phyloP scores from a whole-genome alignment of 306 rosid species.

The Prunus dulcis region DNA sequence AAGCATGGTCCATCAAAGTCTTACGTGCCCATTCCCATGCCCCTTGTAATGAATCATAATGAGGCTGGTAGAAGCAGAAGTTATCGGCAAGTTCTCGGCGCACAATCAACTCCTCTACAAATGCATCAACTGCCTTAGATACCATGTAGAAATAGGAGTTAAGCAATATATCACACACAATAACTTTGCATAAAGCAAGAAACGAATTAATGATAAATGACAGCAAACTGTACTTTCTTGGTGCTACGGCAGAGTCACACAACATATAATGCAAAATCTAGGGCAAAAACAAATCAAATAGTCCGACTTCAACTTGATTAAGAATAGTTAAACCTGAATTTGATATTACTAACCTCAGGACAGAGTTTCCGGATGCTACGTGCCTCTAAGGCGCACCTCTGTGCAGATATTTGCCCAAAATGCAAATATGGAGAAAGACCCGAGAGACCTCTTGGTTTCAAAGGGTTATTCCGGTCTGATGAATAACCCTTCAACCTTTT shows the following conservation, averaged over 20 bases:
- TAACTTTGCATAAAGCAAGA: slow-evolving; percentile 3
- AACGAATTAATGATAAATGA: not conserved
- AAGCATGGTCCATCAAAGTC: slow-evolving; percentile 79
- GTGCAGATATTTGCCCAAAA: slow-evolving; percentile 89
- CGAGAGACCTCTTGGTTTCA: slow-evolving; percentile 69
- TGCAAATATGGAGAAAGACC: slow-evolving; percentile 94
- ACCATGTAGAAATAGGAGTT: slow-evolving; percentile 19
- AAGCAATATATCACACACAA: slow-evolving; percentile 6
- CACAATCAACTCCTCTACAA: slow-evolving; percentile 84
- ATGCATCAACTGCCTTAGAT: slow-evolving; percentile 71
- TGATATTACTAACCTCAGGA: slow-evolving; percentile 56
- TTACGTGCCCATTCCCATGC: slow-evolving; percentile 98
- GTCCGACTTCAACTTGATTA: not conserved
- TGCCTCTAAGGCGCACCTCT: slow-evolving; percentile 94
- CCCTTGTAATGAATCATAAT: slow-evolving; percentile 78
- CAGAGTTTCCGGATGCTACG: slow-evolving; percentile 38
- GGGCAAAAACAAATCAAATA: not conserved
- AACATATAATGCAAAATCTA: not conserved
- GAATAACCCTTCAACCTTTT: slow-evolving; percentile 73
- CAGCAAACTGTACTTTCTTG: not conserved
- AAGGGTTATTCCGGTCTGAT: slow-evolving; percentile 64
- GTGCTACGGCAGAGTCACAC: not conserved
- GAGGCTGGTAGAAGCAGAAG: slow-evolving; percentile 85
- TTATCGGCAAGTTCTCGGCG: slow-evolving; percentile 92
- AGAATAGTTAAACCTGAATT: not conserved